Percentiles rank a stretch among this genome's conserved stretches.
phyloP scores from a whole-genome alignment of 495 filamentous ascomycete genomes.

The Glutinoglossum americanum region DNA sequence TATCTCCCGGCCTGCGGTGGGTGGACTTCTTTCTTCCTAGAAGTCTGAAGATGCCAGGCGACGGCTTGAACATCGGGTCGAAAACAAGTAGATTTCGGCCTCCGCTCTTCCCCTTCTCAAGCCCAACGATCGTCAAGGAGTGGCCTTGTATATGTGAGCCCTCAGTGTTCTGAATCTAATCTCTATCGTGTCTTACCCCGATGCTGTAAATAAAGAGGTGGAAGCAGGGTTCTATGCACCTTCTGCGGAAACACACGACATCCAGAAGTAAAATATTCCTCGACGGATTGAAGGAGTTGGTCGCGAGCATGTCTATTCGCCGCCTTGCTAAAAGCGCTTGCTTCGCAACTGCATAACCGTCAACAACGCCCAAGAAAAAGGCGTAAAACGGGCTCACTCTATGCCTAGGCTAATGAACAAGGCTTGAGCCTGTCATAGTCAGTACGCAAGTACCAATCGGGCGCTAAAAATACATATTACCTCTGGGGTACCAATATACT shows the following conservation, averaged over 20 bases:
- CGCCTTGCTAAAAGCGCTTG: slow-evolving; percentile 22
- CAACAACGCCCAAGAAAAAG: background rate
- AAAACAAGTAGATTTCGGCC: slow-evolving; percentile 59
- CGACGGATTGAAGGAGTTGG: slow-evolving; percentile 41
- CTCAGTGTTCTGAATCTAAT: background rate
- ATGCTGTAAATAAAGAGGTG: slow-evolving; percentile 86
- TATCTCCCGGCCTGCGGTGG: slow-evolving; percentile 25
- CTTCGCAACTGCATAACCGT: slow-evolving; percentile 23
- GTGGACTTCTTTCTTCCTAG: slow-evolving; percentile 20
- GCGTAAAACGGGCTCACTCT: slow-evolving; percentile 21
- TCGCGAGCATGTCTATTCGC: slow-evolving; percentile 22
- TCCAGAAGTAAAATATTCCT: slow-evolving; percentile 46
- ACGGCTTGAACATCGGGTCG: slow-evolving; percentile 67
- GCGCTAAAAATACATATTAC: slow-evolving; percentile 20
- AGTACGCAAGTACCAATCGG: background rate
- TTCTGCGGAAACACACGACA: slow-evolving; percentile 17
- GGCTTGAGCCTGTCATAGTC: slow-evolving; percentile 43
- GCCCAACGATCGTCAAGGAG: slow-evolving; percentile 77
- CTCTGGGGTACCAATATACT: slow-evolving; percentile 92
- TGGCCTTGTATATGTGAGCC: slow-evolving; percentile 33
- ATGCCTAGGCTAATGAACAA: slow-evolving; percentile 51
- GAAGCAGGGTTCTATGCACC: slow-evolving; percentile 43
- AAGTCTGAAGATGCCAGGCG: slow-evolving; percentile 25
- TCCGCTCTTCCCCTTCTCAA: slow-evolving; percentile 48
- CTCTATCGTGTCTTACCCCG: slow-evolving; percentile 25